These are phyloP conservation scores for Podospora pseudocomata DNA, from an alignment of 495 filamentous ascomycete genomes.

Conservation along the genomic window DNA sequence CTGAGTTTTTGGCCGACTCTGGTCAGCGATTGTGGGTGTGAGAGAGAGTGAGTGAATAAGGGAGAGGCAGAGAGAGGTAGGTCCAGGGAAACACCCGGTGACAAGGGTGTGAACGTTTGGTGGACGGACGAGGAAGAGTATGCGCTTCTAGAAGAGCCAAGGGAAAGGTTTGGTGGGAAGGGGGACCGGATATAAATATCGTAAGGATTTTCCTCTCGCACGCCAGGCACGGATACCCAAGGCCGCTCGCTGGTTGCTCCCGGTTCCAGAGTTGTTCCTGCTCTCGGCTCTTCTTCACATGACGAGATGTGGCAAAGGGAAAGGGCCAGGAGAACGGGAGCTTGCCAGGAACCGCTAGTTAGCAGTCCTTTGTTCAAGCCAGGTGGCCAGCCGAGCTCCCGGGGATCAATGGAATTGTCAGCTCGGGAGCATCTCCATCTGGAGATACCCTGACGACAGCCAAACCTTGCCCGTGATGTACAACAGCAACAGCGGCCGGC, in stretches of 20 bases:
- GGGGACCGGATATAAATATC: conserved; percentile 9
- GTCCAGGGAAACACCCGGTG: not conserved
- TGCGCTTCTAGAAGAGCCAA: not conserved
- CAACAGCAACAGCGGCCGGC: not conserved
- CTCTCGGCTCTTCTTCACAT: conserved; percentile 11
- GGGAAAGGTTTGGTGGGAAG: not conserved
- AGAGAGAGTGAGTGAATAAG: too few species aligned
- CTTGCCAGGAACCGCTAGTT: conserved; percentile 10
- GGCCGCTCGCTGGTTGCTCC: conserved; percentile 1
- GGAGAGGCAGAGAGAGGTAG: not conserved
- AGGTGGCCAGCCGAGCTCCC: conserved; percentile 3
- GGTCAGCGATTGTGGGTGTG: not conserved
- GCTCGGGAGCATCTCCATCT: conserved; percentile 8
- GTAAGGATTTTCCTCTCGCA: not conserved
- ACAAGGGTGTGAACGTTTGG: not conserved
- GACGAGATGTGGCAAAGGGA: conserved; percentile 6
- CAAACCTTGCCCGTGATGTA: conserved; percentile 12
- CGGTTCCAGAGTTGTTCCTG: not conserved
- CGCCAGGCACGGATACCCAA: not conserved
- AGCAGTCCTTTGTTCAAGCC: not conserved
- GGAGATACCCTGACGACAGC: conserved; percentile 21
- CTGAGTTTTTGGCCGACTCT: not conserved
- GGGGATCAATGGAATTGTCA: conserved; percentile 11
- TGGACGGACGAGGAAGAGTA: not conserved
- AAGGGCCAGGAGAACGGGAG: not conserved